Evolutionary conservation across 495 filamentous ascomycete genomes (phyloP).

Genomic region (Hyaloscypha bicolor): DNA sequence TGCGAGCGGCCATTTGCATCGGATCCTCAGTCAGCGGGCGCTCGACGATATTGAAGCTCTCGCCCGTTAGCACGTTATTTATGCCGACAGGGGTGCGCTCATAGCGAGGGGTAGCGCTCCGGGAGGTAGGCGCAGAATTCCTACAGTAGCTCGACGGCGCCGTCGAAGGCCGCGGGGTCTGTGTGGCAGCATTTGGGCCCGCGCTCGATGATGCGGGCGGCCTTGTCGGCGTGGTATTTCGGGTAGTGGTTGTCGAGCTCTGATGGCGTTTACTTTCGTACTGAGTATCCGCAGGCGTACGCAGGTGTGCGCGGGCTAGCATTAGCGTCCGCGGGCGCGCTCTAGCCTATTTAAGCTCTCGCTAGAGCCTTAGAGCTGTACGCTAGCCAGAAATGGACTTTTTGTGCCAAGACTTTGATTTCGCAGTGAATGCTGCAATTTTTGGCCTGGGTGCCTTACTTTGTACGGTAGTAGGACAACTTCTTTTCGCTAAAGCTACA

Average conservation of each 20-base stretch:
- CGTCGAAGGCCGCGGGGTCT: constrained; percentile 72
- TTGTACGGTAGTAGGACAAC: no score
- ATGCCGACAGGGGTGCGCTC: constrained; percentile 64
- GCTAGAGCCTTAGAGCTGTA: no score
- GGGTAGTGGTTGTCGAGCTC: constrained; percentile 85
- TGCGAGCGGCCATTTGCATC: constrained; percentile 71
- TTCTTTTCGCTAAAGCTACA: no score
- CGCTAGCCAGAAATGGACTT: no score
- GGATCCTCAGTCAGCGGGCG: constrained; percentile 77
- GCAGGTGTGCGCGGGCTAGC: no score
- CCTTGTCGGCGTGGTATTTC: constrained; percentile 75
- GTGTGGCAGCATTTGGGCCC: constrained; percentile 71
- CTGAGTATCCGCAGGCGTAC: no score
- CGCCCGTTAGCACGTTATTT: constrained; percentile 70
- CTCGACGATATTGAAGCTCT: constrained; percentile 69
- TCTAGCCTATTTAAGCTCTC: no score
- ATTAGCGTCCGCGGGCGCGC: no score
- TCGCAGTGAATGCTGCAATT: no score
- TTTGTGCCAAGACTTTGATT: no score
- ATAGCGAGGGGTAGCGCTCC: constrained; percentile 74
- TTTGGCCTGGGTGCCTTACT: no score
- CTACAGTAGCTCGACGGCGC: constrained; percentile 76
- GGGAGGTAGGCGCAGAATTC: constrained; percentile 77
- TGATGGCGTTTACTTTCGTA: no score
- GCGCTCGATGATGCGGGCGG: constrained; percentile 67